A percentile compares a stretch with the other conserved stretches of the same genome.
These are phyloP conservation scores for Tetracentron sinense DNA, from an alignment of 164 flowering plant genomes.

Conservation along the genomic window DNA sequence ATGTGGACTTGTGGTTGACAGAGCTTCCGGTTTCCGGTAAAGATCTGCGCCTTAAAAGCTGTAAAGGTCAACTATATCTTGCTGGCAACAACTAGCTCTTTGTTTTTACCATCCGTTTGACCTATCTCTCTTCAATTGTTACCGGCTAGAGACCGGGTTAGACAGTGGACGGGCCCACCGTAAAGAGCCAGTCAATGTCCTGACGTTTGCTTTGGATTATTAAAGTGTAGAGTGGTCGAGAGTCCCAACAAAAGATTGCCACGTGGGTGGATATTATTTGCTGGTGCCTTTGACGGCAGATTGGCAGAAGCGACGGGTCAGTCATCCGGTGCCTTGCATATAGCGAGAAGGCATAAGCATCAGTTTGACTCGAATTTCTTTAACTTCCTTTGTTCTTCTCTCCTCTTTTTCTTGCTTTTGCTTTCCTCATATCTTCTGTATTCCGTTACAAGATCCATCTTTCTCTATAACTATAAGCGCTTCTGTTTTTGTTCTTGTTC, in stretches of 20 bases:
- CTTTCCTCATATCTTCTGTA: neutral
- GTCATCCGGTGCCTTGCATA: constrained; percentile 19
- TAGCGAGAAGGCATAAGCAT: constrained; percentile 11
- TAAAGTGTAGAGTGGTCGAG: neutral
- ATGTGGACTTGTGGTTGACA: constrained; percentile 10
- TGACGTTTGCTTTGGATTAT: constrained; percentile 11
- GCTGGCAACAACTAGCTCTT: neutral
- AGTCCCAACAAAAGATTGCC: neutral
- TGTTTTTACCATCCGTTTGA: constrained; percentile 5
- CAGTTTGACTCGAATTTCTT: constrained; percentile 24
- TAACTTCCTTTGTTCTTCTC: neutral
- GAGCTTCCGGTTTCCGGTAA: constrained; percentile 12
- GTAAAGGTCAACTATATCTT: constrained; percentile 11
- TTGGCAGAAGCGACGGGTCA: constrained; percentile 16
- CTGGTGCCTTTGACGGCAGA: constrained; percentile 13
- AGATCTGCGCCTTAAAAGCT: neutral
- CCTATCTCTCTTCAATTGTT: neutral
- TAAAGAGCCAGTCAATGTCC: constrained; percentile 11
- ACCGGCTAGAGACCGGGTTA: constrained; percentile 4
- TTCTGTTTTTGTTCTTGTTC: neutral
- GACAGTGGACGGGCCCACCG: neutral
- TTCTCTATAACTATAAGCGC: neutral
- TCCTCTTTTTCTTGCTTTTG: constrained; percentile 5
- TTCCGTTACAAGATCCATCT: neutral
- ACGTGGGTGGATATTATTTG: constrained; percentile 9